Evolutionary conservation across 768 basidiomycete species (phyloP), one percentile per base, ranked within the genome.

Genomic region (Candolleomyces efflorescens): DNA sequence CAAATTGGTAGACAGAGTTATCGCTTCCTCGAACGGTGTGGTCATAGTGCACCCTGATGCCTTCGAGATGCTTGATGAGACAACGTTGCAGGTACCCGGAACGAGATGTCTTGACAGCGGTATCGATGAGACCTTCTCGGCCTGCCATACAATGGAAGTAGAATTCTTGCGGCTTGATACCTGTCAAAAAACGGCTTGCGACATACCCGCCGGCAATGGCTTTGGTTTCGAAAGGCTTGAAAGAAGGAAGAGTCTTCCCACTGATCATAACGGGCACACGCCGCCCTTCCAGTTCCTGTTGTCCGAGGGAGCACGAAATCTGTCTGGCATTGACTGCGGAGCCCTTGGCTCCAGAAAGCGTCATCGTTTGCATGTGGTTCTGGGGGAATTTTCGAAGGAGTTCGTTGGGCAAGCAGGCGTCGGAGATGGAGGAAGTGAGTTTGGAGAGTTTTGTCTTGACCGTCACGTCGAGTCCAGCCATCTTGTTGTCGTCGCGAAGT

Each of bases 71-170:
- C 72, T 99, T 99, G 79, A 99, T 95, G 63, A 99, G 78, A 75
- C 97, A 98, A 48, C 97, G 85, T 70, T 99, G 97, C 18, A 99
- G 83, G 71, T 99, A 99, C 18, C 97, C 97, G 3, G 97, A 98
- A 55, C 97, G 94, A 61, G 90, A 92, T 3, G 97, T 99, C 77
- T 99, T 99, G 70, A 99, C 96, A 38, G 97, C 97, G 5, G 97
- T 99, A 68, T 99, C 97, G 67, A 99, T 99, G 39, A 99, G 82
- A 67, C 97, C 97, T 77, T 99, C 97, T 64, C 97, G 85, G 53
- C 97, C 97, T 58, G 97, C 97, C 97, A 99, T 99, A 69, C 97
- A 98, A 75, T 99, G 97, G 81, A 99, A 99, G 77, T 97, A 99
- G 75, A 98, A 99, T 71, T 99, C 97, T 69, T 99, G 97, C 0